Percentiles rank a stretch among this genome's conserved stretches.
Conservation (phyloP, 805 yeast genomes). For the Nakazawaea populi region DNA sequence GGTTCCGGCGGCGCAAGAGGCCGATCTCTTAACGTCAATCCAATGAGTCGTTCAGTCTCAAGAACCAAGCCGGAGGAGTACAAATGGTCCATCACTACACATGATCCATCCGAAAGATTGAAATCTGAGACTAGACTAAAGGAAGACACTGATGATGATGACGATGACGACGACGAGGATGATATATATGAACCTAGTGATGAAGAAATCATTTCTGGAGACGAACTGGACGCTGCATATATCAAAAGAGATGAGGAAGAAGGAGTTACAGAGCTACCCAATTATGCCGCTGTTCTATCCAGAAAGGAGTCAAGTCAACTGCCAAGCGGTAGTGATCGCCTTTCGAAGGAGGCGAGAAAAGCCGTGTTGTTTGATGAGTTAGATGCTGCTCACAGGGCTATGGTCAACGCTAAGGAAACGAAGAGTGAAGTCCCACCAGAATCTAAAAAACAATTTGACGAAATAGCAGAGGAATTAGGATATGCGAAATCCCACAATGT, state of each 20-base stretch:
- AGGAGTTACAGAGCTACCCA: conserved; percentile 53
- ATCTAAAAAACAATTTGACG: conserved; percentile 21
- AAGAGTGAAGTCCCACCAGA: conserved; percentile 28
- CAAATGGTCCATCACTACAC: conserved; percentile 63
- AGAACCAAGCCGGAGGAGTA: conserved; percentile 15
- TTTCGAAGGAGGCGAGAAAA: conserved; percentile 34
- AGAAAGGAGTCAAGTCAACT: conserved; percentile 13
- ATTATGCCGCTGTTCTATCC: conserved; percentile 33
- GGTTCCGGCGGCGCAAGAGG: conserved; percentile 2
- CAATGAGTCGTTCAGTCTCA: conserved; percentile 19
- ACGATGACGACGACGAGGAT: conserved; percentile 12
- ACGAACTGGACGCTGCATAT: conserved; percentile 48
- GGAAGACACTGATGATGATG: conserved; percentile 11
- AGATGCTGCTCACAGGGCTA: conserved; percentile 52
- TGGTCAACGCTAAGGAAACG: conserved; percentile 46
- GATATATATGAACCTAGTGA: conserved; percentile 31
- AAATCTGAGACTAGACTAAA: conserved; percentile 14
- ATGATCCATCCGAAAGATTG: conserved; percentile 69
- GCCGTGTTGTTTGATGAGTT: conserved; percentile 49
- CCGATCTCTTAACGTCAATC: conserved; percentile 9
- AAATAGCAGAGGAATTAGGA: conserved; percentile 29
- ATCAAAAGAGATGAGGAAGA: conserved; percentile 35
- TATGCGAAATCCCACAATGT: conserved; percentile 37
- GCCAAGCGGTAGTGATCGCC: conserved; percentile 23
- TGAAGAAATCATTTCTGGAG: conserved; percentile 57